phyloP scores from a whole-genome alignment of 2,329 filamentous ascomycete species.

The Gnomoniopsis sp. region DNA sequence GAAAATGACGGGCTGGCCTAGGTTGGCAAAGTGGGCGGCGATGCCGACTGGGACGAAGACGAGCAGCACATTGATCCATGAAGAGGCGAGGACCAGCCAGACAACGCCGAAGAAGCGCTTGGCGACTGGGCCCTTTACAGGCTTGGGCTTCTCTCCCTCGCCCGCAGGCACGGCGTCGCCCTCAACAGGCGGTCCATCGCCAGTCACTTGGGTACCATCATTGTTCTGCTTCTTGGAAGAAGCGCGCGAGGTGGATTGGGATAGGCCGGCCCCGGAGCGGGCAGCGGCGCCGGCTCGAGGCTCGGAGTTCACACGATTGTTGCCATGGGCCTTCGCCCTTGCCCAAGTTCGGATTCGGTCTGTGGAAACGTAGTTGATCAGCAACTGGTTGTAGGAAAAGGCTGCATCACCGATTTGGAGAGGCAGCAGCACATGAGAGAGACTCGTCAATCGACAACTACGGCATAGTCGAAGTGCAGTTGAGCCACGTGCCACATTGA shows the following conservation, averaged over 20 bases:
- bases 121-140: conserved; percentile 20
- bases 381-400: not conserved
- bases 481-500: not conserved
- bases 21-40: conserved; percentile 50
- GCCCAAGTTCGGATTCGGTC: conserved; percentile 29
- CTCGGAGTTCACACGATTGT: conserved; percentile 19
- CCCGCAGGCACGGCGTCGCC: not conserved
- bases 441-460: no score
- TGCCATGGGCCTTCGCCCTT: conserved; percentile 26
- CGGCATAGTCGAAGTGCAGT: no score
- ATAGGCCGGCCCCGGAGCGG: conserved; percentile 8
- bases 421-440: no score
- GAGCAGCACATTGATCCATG: conserved; percentile 68
- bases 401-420: not conserved
- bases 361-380: conserved; percentile 10
- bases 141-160: conserved; percentile 11
- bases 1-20: conserved; percentile 63
- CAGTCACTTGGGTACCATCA: not conserved
- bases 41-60: conserved; percentile 79
- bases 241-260: not conserved
- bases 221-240: not conserved
- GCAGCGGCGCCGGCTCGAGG: conserved; percentile 4
- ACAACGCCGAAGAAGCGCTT: conserved; percentile 39
- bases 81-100: conserved; percentile 55
- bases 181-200: not conserved